Evolutionary conservation across 2,329 filamentous ascomycete species (phyloP), one percentile per base, ranked within the genome.

Genomic region (Exophiala phaeomuriformis): DNA sequence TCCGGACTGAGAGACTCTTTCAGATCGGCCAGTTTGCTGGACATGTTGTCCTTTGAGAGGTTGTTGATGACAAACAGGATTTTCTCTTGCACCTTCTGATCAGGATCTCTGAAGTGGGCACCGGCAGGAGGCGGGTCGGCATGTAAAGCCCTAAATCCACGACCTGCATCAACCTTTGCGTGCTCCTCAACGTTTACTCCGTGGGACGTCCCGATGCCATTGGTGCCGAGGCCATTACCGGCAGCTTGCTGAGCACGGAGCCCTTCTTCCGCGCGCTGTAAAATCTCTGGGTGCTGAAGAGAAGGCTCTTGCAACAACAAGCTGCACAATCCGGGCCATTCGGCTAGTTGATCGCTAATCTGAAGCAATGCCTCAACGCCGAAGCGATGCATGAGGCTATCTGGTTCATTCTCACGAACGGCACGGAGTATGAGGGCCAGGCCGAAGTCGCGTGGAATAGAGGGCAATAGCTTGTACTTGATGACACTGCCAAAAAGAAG

Each of bases 51-150:
- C 63, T 93, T 85, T 0, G 93, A 97, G 49, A 98, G 84, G 63
- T 98, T 98, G 76, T 98, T 98, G 54, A 98, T 77, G 29, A 94
- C 87, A 64, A 98, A 98, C 62, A 95, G 83, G 37, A 98, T 90
- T 68, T 89, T 94, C 68, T 95, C 93, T 63, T 95, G 90, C 0
- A 86, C 80, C 27, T 91, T 87, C 59, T 88, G 86, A 57, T 85
- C 80, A 0, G 93, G 94, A 9, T 95, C 88, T 64, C 93, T 86
- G 61, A 86, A 94, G 10, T 81, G 71, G 7, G 83, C 75, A 2
- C 80, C 78, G 7, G 76, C 73, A 27, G 82, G 73, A 3, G 83
- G 81, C 4, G 85, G 78, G 52, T 95, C 90, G 35, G 89, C 81
- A 56, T 86, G 82, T 49, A 98, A 77, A 32, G 90, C 85, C 31